These are phyloP conservation scores for Candida sonorensis DNA, from an alignment of 805 yeast genomes.

Conservation along the genomic window DNA sequence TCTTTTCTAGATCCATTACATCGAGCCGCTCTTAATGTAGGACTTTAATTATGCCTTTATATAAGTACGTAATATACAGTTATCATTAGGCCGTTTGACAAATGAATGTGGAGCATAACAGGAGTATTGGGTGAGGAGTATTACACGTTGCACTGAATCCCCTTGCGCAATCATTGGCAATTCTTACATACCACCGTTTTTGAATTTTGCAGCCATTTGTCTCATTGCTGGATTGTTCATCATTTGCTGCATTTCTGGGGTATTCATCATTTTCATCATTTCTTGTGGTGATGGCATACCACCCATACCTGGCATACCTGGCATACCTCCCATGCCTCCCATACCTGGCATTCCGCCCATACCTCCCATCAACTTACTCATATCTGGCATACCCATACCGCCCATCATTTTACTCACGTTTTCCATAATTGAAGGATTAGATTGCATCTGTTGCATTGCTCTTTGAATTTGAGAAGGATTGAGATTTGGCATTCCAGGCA, in stretches of 20 bases:
- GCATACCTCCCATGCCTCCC: slow-evolving; percentile 30
- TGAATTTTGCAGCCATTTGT: slow-evolving; percentile 46
- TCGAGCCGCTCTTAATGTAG: too few relatives aligned
- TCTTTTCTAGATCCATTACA: too few relatives aligned
- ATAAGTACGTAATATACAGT: too few relatives aligned
- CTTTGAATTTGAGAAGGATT: slow-evolving; percentile 28
- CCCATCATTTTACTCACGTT: slow-evolving; percentile 69
- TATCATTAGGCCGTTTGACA: too few relatives aligned
- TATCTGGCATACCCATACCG: slow-evolving; percentile 65
- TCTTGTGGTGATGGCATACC: slow-evolving; percentile 41
- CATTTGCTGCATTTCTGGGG: slow-evolving; percentile 40
- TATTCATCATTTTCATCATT: slow-evolving; percentile 34
- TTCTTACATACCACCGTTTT: slow-evolving; percentile 20
- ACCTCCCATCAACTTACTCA: slow-evolving; percentile 54
- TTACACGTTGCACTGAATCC: too few relatives aligned
- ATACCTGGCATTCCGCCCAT: slow-evolving; percentile 44
- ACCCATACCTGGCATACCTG: slow-evolving; percentile 24
- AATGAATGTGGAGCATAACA: too few relatives aligned
- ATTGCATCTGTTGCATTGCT: slow-evolving; percentile 57
- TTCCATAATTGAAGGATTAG: slow-evolving; percentile 72
- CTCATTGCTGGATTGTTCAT: slow-evolving; percentile 72
- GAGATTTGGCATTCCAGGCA: slow-evolving; percentile 38
- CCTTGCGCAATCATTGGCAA: too few relatives aligned
- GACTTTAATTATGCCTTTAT: too few relatives aligned
- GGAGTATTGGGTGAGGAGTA: too few relatives aligned